Percentiles rank a stretch among this genome's conserved stretches.
Conservation (phyloP, 768 basidiomycete species). For the Calocera cornea region DNA sequence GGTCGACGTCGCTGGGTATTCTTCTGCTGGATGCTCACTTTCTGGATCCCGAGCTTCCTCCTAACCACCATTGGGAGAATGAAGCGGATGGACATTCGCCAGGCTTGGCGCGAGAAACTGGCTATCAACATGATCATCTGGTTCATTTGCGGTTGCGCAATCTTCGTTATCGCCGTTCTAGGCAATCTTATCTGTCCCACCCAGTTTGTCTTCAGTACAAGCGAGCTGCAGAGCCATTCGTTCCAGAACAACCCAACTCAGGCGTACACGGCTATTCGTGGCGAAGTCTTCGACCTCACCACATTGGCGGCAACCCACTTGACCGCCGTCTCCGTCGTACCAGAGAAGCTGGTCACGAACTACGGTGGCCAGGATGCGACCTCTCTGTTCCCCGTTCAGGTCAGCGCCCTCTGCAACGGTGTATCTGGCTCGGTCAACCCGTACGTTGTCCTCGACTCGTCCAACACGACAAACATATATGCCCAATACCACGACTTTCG, state of each 20-base stretch:
- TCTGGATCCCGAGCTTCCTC: slow-evolving; percentile 68
- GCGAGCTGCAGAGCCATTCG: slow-evolving; percentile 66
- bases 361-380: slow-evolving; percentile 72
- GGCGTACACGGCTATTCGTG: slow-evolving; percentile 70
- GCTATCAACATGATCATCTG: slow-evolving; percentile 92
- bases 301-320: slow-evolving; percentile 51
- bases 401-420: slow-evolving; percentile 86
- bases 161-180: slow-evolving; percentile 86
- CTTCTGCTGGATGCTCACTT: slow-evolving; percentile 80
- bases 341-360: slow-evolving; percentile 56
- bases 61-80: slow-evolving; percentile 68
- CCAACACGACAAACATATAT: slow-evolving; percentile 56
- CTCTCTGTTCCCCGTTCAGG: slow-evolving; percentile 87
- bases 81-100: slow-evolving; percentile 86
- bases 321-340: slow-evolving; percentile 56
- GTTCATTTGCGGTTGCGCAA: slow-evolving; percentile 75
- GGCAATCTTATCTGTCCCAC: slow-evolving; percentile 86
- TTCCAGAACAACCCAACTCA: slow-evolving; percentile 48
- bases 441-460: slow-evolving; percentile 62
- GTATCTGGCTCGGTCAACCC: slow-evolving; percentile 66
- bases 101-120: slow-evolving; percentile 96
- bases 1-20: slow-evolving; percentile 78
- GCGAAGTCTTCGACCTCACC: slow-evolving; percentile 87
- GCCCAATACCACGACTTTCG: slow-evolving; percentile 94
- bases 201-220: slow-evolving; percentile 73